phyloP scores from a whole-genome alignment of 129 eudicot species.

The Chrysanthemum seticuspe region DNA sequence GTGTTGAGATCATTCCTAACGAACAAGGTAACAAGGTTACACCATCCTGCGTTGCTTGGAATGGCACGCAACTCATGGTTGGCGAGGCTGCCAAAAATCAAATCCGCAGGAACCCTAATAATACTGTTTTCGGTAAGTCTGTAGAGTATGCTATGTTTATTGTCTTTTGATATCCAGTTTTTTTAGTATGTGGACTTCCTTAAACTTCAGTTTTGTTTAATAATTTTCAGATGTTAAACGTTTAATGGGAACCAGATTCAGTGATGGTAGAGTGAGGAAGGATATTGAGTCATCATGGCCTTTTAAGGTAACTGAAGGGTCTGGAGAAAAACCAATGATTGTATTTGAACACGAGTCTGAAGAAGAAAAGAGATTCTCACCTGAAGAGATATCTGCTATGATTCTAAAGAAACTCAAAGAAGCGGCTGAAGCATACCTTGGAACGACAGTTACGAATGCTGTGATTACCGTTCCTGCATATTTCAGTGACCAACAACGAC shows the following conservation, averaged over 20 bases:
- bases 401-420: conserved; percentile 11
- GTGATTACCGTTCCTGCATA: conserved; percentile 26
- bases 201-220: not conserved
- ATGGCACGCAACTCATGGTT: not conserved
- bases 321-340: no score
- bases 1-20: no score
- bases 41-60: conserved; percentile 16
- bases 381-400: conserved; percentile 16
- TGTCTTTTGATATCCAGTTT: not conserved
- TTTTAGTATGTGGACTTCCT: no score
- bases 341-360: no score
- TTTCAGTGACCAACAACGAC: conserved; percentile 22
- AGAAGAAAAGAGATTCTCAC: not conserved
- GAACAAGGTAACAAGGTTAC: not conserved
- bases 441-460: conserved; percentile 12
- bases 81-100: conserved; percentile 23
- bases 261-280: not conserved
- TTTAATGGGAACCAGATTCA: conserved; percentile 20
- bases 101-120: conserved; percentile 22
- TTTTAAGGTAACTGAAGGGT: no score
- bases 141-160: not conserved
- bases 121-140: conserved; percentile 14
- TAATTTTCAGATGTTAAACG: conserved; percentile 21
- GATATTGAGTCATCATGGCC: not conserved
- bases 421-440: conserved; percentile 19